Conservation (phyloP, 306 rosid species). For the Trifolium repens region DNA sequence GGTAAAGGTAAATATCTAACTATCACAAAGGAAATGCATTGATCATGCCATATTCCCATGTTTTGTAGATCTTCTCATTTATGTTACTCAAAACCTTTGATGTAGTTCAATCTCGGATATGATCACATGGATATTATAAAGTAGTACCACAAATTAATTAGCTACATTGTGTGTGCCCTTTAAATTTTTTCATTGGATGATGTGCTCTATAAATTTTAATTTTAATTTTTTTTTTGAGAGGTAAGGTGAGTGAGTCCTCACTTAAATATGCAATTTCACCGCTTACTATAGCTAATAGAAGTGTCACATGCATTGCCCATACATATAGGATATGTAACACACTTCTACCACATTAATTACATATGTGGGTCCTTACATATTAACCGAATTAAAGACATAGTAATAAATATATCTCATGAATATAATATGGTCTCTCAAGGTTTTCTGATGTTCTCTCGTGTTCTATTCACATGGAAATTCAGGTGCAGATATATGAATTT, state of each 20-base stretch:
- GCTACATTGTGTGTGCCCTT: constrained; percentile 1
- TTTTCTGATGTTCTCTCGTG: constrained; percentile 34
- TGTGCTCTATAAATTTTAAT: constrained; percentile 20
- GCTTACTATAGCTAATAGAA: constrained; percentile 12
- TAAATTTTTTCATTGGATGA: constrained; percentile 3
- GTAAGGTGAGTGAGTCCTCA: neutral
- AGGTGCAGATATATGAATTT: constrained; percentile 33
- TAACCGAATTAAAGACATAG: constrained; percentile 29
- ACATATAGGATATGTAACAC: constrained; percentile 40
- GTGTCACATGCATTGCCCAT: constrained; percentile 60
- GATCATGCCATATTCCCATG: constrained; percentile 26
- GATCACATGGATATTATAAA: constrained; percentile 35
- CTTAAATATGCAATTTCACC: constrained; percentile 46
- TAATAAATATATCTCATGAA: constrained; percentile 17
- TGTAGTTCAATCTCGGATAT: constrained; percentile 9
- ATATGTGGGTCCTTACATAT: constrained; percentile 39
- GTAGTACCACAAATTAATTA: constrained; percentile 16
- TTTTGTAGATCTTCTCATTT: constrained; percentile 10
- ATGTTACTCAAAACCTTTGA: constrained; percentile 1
- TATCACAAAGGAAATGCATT: constrained; percentile 5
- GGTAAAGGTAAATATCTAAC: constrained; percentile 6
- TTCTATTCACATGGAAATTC: constrained; percentile 50
- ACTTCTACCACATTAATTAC: constrained; percentile 42
- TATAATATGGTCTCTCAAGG: constrained; percentile 37
- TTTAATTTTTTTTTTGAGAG: constrained; percentile 3